A percentile compares a stretch with the other conserved stretches of the same genome.
phyloP scores from a whole-genome alignment of 352 stramenopile species.

The Phytophthora pini region DNA sequence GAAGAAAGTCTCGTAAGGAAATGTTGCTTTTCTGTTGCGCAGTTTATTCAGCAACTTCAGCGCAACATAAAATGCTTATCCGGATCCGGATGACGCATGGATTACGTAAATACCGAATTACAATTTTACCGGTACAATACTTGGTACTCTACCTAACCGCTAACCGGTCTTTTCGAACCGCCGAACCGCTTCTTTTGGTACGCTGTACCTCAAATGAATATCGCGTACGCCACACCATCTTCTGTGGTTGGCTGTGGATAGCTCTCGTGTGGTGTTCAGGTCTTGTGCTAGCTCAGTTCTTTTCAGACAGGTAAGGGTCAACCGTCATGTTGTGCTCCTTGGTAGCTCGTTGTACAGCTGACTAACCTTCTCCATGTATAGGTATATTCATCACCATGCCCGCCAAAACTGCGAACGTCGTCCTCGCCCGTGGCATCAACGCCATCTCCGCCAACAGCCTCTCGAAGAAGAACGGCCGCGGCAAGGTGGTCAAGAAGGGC shows the following conservation, averaged over 20 bases:
- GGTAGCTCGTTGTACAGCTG: too few species aligned
- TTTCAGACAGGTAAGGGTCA: constrained; percentile 68
- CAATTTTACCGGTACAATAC: too few species aligned
- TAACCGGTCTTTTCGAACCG: constrained; percentile 12
- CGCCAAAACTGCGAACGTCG: constrained; percentile 68
- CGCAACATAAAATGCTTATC: background rate
- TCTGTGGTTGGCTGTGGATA: constrained; percentile 35
- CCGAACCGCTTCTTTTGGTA: constrained; percentile 3
- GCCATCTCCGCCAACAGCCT: constrained; percentile 77
- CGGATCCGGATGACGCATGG: background rate
- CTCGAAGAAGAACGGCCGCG: constrained; percentile 64
- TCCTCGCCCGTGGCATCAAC: constrained; percentile 81
- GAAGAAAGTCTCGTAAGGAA: constrained; percentile 2
- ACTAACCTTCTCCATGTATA: constrained; percentile 12
- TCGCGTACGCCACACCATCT: constrained; percentile 12
- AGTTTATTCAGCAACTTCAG: background rate
- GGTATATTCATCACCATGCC: constrained; percentile 69
- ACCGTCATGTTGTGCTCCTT: background rate
- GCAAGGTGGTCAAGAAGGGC: constrained; percentile 68
- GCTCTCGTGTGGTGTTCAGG: background rate
- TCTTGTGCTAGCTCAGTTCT: constrained; percentile 37
- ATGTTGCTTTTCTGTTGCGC: constrained; percentile 4
- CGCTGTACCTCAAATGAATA: constrained; percentile 1
- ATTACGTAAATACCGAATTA: constrained; percentile 7
- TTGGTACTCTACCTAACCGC: background rate